A percentile compares a stretch with the other conserved stretches of the same genome.
These are phyloP conservation scores for Backusella psychrophila DNA, from an alignment of 192 early-diverging fungal genomes.

Conservation along the genomic window DNA sequence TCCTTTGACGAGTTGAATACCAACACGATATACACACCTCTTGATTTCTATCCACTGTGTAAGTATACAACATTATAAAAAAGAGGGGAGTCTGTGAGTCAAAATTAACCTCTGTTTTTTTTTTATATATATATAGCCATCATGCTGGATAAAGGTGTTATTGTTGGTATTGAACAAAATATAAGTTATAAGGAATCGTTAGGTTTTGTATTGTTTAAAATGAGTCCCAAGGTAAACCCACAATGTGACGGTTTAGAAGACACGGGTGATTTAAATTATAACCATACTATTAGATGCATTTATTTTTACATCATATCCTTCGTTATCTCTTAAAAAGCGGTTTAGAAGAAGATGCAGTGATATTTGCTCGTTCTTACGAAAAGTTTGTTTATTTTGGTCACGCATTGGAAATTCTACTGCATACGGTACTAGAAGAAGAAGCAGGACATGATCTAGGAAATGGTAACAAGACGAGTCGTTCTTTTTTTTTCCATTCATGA, in stretches of 20 bases:
- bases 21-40: conserved; percentile 50
- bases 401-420: conserved; percentile 88
- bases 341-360: conserved; percentile 59
- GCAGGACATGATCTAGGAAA: conserved; percentile 51
- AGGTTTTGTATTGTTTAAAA: conserved; percentile 60
- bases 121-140: conserved; percentile 55
- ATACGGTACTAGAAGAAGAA: conserved; percentile 85
- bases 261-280: neutral
- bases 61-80: conserved; percentile 28
- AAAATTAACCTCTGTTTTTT: neutral
- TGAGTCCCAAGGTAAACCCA: conserved; percentile 61
- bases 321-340: conserved; percentile 54
- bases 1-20: conserved; percentile 13
- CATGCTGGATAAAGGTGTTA: conserved; percentile 65
- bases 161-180: conserved; percentile 74
- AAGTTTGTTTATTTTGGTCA: conserved; percentile 87
- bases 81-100: neutral
- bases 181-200: conserved; percentile 52
- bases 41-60: conserved; percentile 83
- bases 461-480: conserved; percentile 24
- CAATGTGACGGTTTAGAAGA: neutral
- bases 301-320: conserved; percentile 73
- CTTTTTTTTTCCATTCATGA: neutral
- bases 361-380: conserved; percentile 69
- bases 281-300: conserved; percentile 55